Evolutionary conservation across 495 filamentous ascomycete species (phyloP).

Genomic region (Neurospora tetrasperma): DNA sequence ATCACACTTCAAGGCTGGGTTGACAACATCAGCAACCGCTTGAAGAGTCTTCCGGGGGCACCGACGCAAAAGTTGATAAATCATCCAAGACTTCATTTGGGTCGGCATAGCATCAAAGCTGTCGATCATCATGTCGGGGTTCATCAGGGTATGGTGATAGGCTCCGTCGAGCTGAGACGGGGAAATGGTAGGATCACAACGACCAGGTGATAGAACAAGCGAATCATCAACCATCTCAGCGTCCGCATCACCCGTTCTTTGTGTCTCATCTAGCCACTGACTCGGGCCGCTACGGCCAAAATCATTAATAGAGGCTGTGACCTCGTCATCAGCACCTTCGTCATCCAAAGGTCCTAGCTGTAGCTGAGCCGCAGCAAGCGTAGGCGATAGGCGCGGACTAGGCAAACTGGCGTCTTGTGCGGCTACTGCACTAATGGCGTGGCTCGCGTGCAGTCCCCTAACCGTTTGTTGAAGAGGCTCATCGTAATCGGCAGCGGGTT

Average conservation of each 20-base stretch:
- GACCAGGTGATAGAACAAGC: background rate
- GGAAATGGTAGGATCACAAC: slow-evolving; percentile 1
- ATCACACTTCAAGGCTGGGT: slow-evolving; percentile 93
- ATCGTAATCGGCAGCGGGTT: slow-evolving; percentile 37
- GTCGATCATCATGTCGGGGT: slow-evolving; percentile 75
- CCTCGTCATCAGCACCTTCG: slow-evolving; percentile 26
- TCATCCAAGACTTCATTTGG: slow-evolving; percentile 83
- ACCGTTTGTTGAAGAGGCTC: slow-evolving; percentile 31
- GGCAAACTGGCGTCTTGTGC: slow-evolving; percentile 85
- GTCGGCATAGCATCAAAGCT: slow-evolving; percentile 83
- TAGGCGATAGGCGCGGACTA: slow-evolving; percentile 88
- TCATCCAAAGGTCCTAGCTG: slow-evolving; percentile 28
- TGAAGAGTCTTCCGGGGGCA: slow-evolving; percentile 85
- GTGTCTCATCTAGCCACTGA: slow-evolving; percentile 20
- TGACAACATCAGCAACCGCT: slow-evolving; percentile 84
- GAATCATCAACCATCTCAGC: slow-evolving; percentile 4
- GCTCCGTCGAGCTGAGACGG: slow-evolving; percentile 10
- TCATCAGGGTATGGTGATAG: slow-evolving; percentile 41
- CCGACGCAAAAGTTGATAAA: slow-evolving; percentile 86
- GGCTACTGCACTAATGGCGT: slow-evolving; percentile 49
- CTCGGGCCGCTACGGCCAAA: slow-evolving; percentile 5
- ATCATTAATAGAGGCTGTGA: slow-evolving; percentile 8
- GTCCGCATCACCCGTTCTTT: slow-evolving; percentile 20
- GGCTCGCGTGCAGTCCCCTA: slow-evolving; percentile 28
- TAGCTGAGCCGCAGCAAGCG: slow-evolving; percentile 67